Percentiles rank a stretch among this genome's conserved stretches.
Evolutionary conservation across 495 filamentous ascomycete species (phyloP).

Genomic region (Recurvomyces mirabilis): DNA sequence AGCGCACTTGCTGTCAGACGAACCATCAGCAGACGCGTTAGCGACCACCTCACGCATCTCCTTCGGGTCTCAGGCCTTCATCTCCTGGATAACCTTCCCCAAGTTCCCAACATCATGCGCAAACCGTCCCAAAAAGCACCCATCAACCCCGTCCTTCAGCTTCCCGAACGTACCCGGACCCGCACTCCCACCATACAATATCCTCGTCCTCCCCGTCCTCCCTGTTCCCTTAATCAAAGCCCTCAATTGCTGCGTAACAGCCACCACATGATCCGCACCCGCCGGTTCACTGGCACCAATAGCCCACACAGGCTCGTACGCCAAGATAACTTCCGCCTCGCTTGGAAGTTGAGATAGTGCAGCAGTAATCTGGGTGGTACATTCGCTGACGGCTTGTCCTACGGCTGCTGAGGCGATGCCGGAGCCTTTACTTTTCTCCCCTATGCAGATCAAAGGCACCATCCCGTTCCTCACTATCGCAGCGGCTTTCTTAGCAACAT

Average conservation of each 20-base stretch:
- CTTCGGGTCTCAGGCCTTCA: too few relatives aligned
- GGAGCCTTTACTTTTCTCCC: constrained; percentile 40
- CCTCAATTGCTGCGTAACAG: constrained; percentile 54
- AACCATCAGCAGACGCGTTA: too few relatives aligned
- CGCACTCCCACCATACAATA: constrained; percentile 73
- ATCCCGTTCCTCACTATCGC: constrained; percentile 57
- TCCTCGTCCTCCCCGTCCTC: constrained; percentile 44
- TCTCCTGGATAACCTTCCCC: constrained; percentile 55
- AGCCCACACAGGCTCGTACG: constrained; percentile 86
- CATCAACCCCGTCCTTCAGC: constrained; percentile 60
- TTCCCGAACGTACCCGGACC: constrained; percentile 60
- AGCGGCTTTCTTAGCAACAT: constrained; percentile 52
- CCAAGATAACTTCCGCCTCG: constrained; percentile 60
- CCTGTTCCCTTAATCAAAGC: constrained; percentile 21
- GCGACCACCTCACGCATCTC: too few relatives aligned
- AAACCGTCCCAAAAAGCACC: constrained; percentile 72
- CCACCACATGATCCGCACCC: constrained; percentile 55
- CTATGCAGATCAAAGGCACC: constrained; percentile 70
- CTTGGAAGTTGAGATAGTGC: constrained; percentile 47
- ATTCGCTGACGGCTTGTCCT: constrained; percentile 52
- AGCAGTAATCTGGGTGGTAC: constrained; percentile 48
- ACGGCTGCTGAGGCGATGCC: constrained; percentile 37
- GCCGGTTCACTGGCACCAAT: constrained; percentile 70
- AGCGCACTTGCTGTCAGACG: too few relatives aligned
- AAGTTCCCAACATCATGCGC: constrained; percentile 63